Evolutionary conservation across 1,139 yeast species (phyloP).

Genomic region (Ogataea hybrid): DNA sequence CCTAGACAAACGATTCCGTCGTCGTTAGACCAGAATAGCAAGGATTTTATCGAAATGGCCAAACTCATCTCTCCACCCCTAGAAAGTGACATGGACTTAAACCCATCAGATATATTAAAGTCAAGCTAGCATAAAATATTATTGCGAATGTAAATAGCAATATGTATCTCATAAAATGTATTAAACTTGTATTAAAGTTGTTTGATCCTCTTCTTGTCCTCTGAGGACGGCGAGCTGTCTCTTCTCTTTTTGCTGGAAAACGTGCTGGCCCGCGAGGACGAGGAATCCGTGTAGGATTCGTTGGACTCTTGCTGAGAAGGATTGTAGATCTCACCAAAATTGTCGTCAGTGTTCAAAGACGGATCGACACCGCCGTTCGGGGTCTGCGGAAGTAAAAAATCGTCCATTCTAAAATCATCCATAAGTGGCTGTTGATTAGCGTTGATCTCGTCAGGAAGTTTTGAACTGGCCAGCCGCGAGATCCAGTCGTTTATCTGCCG

Average conservation of each 20-base stretch:
- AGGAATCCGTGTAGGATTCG: slow-evolving; percentile 3
- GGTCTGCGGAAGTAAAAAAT: slow-evolving; percentile 31
- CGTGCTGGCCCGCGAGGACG: slow-evolving; percentile 5
- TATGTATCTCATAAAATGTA: slow-evolving; percentile 1
- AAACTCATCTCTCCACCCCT: slow-evolving; percentile 8
- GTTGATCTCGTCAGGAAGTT: slow-evolving; percentile 14
- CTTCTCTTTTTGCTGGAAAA: slow-evolving; percentile 7
- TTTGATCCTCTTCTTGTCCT: slow-evolving; percentile 6
- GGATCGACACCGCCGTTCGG: slow-evolving; percentile 23
- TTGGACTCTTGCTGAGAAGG: slow-evolving; percentile 1
- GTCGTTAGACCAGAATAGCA: slow-evolving; percentile 13
- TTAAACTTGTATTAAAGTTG: slow-evolving; percentile 1
- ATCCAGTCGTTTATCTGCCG: slow-evolving; percentile 62
- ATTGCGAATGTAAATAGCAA: slow-evolving; percentile 8
- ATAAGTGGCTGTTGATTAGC: slow-evolving; percentile 17
- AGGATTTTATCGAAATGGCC: slow-evolving; percentile 20
- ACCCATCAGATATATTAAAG: slow-evolving; percentile 12
- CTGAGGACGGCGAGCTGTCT: slow-evolving; percentile 3
- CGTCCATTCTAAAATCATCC: slow-evolving; percentile 34
- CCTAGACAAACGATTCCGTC: slow-evolving; percentile 11
- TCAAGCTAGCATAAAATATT: not conserved
- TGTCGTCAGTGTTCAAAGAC: slow-evolving; percentile 7
- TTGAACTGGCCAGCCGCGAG: slow-evolving; percentile 32
- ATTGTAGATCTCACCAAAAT: slow-evolving; percentile 8
- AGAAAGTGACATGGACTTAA: not conserved